phyloP scores from a whole-genome alignment of 768 basidiomycete genomes.

The Termitomyces sp. region DNA sequence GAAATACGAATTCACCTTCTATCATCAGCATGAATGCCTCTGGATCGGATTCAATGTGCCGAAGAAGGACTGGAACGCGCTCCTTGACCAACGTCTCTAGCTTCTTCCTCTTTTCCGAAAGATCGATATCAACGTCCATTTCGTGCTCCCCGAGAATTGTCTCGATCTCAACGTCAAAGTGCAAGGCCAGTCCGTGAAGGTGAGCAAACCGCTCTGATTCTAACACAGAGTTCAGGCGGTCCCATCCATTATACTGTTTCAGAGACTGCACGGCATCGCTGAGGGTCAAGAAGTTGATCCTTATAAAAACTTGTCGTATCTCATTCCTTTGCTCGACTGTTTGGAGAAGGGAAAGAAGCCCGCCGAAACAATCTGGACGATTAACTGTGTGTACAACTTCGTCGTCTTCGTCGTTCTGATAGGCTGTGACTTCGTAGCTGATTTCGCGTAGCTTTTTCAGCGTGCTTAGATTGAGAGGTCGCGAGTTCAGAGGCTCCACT shows the following conservation, averaged over 20 bases:
- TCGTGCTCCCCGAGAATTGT: neutral
- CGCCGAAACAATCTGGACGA: neutral
- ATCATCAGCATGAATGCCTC: too few species aligned
- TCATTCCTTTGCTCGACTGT: neutral
- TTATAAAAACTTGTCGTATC: neutral
- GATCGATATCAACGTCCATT: neutral
- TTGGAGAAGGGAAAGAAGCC: constrained; percentile 3
- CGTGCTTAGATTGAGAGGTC: neutral
- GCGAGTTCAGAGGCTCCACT: constrained; percentile 1
- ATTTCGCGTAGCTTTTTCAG: constrained; percentile 1
- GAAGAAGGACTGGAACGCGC: neutral
- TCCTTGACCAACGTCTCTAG: neutral
- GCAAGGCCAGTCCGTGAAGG: neutral
- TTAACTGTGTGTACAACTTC: neutral
- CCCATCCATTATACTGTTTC: neutral
- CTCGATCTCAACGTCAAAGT: neutral
- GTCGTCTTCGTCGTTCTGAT: neutral
- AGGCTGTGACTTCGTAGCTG: constrained; percentile 3
- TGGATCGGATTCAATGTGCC: neutral
- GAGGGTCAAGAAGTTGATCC: neutral
- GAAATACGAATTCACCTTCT: too few species aligned
- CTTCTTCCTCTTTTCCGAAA: neutral
- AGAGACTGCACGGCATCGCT: neutral
- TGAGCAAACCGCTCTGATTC: neutral
- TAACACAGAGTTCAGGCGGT: neutral